Evolutionary conservation across 805 yeast species (phyloP), one percentile per base, ranked within the genome.

Genomic region (Zygoascus flipseniorum): DNA sequence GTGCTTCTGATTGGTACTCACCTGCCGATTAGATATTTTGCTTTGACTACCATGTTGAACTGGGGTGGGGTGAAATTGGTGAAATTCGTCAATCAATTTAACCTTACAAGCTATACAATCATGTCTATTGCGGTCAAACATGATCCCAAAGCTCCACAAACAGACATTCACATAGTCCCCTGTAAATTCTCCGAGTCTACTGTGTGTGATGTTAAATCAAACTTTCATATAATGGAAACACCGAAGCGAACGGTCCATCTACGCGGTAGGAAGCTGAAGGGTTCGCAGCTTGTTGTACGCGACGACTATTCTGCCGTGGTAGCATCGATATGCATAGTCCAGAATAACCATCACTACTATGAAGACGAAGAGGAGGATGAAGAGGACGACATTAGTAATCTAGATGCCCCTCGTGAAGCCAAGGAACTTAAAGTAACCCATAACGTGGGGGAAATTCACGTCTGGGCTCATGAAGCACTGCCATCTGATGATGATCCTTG

Each of bases 381-480:
- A 10, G 51, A 54, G 9, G 55, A 48, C 11, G 51, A 45, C 35
- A 41, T 44, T 9, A 48, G 48, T 9, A 48, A 43, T 23, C 48
- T 55, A 41, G 42, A 45, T 45, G 39, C 31, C 2, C 49, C 49
- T 3, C 37, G n/a, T 5, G 49, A 46, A 31, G n/a, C 19, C 2
- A 20, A 31, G 4, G 26, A 46, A 13, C 31, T 46, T 8, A 26
- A 31, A 14, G 18, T 46, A n/a, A 5, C 49, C 5, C 10, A 46
- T 46, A 28, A 28, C 5, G 31, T 46, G 5, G 41, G 31, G 14
- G 26, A 16, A 14, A 35, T 63, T 16, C 56, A 60, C 4, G 60
- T 63, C 1, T 63, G 66, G 66, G 65, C 59, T 20, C 66, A 63
- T 35, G 65, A 63, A 37, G 32, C 50, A 1, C 20, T 42, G n/a